Percentiles rank a stretch among this genome's conserved stretches.
phyloP scores from a whole-genome alignment of 1,284 basidiomycete species.

The Lignosus rhinocerotis region DNA sequence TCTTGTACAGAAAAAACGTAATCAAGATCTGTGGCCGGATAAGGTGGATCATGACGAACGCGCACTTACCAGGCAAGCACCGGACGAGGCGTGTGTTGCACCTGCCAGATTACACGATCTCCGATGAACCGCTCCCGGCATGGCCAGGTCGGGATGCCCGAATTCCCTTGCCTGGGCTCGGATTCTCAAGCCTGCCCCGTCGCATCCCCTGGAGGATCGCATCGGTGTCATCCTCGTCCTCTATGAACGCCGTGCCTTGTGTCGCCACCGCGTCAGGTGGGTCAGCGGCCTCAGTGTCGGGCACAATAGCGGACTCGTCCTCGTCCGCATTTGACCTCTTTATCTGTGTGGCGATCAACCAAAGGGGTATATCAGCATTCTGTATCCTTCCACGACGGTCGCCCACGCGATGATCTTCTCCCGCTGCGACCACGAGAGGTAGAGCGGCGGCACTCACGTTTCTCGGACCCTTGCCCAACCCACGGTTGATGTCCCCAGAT shows the following conservation, averaged over 20 bases:
- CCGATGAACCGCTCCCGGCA: not conserved
- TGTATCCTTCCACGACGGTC: not conserved
- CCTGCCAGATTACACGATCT: slow-evolving; percentile 12
- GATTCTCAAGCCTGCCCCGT: slow-evolving; percentile 12
- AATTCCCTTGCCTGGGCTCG: slow-evolving; percentile 1
- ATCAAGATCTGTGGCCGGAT: not conserved
- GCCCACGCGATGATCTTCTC: not conserved
- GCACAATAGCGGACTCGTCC: not conserved
- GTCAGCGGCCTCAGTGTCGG: not conserved
- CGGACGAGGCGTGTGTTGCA: not conserved
- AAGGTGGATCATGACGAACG: not conserved
- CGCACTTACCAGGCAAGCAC: not conserved
- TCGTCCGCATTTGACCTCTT: not conserved
- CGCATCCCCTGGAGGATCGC: not conserved
- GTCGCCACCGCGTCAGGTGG: not conserved
- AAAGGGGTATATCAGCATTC: not conserved
- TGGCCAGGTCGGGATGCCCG: not conserved
- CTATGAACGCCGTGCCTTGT: not conserved
- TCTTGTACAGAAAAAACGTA: not conserved
- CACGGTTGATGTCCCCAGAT: slow-evolving; percentile 25
- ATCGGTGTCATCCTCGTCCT: slow-evolving; percentile 5
- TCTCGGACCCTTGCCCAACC: slow-evolving; percentile 20
- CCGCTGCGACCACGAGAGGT: not conserved
- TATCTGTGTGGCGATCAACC: slow-evolving; percentile 8
- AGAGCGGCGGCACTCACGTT: slow-evolving; percentile 15